phyloP scores from a whole-genome alignment of 2,329 filamentous ascomycete species.

The Aspergillus oerlinghausenensis region DNA sequence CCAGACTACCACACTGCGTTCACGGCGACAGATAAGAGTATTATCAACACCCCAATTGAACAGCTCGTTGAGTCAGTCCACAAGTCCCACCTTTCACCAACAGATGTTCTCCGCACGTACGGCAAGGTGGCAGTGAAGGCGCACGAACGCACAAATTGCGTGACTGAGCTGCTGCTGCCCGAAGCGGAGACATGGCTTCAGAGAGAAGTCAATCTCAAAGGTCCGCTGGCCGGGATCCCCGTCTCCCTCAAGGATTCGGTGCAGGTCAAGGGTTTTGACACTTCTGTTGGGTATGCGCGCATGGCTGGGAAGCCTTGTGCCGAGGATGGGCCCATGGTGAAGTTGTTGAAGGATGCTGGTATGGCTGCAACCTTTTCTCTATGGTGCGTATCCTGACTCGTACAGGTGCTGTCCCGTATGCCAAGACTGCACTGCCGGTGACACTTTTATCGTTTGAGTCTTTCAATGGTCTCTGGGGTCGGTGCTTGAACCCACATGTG shows the following conservation, averaged over 20 bases:
- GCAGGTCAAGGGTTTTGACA: constrained; percentile 76
- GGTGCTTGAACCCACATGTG: constrained; percentile 77
- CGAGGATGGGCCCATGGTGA: constrained; percentile 68
- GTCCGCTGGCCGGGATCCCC: constrained; percentile 80
- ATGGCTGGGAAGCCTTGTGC: constrained; percentile 63
- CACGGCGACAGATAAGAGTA: constrained; percentile 59
- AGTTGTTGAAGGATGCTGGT: constrained; percentile 76
- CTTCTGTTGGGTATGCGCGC: constrained; percentile 72
- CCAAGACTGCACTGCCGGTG: constrained; percentile 86
- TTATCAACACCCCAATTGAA: constrained; percentile 69
- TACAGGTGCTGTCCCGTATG: constrained; percentile 77
- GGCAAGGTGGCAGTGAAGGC: constrained; percentile 80
- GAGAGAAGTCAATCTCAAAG: constrained; percentile 64
- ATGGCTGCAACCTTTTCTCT: constrained; percentile 2
- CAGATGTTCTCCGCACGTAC: constrained; percentile 77
- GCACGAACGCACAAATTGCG: constrained; percentile 80
- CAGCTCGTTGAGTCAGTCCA: constrained; percentile 75
- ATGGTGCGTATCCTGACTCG: constrained; percentile 2
- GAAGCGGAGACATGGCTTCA: constrained; percentile 70
- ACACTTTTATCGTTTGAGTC: constrained; percentile 85
- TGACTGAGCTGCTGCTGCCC: constrained; percentile 79
- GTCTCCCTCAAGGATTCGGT: constrained; percentile 77
- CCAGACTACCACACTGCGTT: constrained; percentile 62
- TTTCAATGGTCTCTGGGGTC: constrained; percentile 74
- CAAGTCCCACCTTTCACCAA: constrained; percentile 58